Evolutionary conservation across 2,329 filamentous ascomycete species (phyloP).

Genomic region (Neofusicoccum parvum): DNA sequence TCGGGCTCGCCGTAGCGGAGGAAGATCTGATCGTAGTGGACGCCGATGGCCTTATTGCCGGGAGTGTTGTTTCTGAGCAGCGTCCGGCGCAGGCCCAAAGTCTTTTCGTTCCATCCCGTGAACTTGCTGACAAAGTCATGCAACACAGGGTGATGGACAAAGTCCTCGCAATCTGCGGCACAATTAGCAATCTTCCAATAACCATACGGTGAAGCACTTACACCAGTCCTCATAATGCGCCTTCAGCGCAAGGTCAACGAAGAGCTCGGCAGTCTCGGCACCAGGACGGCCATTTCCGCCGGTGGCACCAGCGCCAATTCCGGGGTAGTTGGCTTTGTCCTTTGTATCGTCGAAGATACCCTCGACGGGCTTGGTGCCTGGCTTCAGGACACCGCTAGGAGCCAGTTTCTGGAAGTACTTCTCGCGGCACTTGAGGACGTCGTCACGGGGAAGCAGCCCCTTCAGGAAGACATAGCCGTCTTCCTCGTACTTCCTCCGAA

Average conservation of each 20-base stretch:
- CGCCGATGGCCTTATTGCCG: conserved; percentile 45
- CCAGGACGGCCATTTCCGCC: conserved; percentile 50
- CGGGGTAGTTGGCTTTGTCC: conserved; percentile 49
- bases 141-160: conserved; percentile 57
- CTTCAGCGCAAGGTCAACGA: conserved; percentile 55
- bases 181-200: not conserved
- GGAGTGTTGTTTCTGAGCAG: conserved; percentile 61
- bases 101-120: conserved; percentile 57
- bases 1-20: conserved; percentile 41
- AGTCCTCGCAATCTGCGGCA: conserved; percentile 31
- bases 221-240: conserved; percentile 50
- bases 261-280: conserved; percentile 43
- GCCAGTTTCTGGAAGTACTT: conserved; percentile 58
- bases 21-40: conserved; percentile 49
- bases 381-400: conserved; percentile 59
- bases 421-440: conserved; percentile 55
- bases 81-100: conserved; percentile 51
- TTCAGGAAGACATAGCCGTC: conserved; percentile 62
- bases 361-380: conserved; percentile 53
- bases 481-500: conserved; percentile 49
- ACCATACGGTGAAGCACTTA: not conserved
- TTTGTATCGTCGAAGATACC: conserved; percentile 56
- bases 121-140: conserved; percentile 54
- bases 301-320: conserved; percentile 51
- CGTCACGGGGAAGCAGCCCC: conserved; percentile 53